A percentile compares a stretch with the other conserved stretches of the same genome.
These are phyloP conservation scores for Globisporangium nunn DNA, from an alignment of 352 stramenopile species.

Conservation along the genomic window DNA sequence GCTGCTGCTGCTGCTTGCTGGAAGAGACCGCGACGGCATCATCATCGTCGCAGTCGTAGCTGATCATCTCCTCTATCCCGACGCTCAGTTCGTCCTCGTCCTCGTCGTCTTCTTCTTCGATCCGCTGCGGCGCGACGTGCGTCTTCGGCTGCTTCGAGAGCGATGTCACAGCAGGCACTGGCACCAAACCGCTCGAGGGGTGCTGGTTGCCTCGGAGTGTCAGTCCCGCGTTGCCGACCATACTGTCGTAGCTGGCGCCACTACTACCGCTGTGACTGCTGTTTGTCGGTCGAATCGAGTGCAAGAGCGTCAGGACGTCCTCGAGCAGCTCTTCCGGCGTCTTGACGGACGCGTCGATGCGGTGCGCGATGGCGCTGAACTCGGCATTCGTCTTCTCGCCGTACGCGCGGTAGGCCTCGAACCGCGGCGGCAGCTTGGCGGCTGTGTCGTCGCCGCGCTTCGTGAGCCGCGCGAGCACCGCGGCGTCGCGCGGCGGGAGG, in stretches of 20 bases:
- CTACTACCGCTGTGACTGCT: conserved; percentile 7
- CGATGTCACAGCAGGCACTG: not conserved
- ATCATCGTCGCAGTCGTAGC: conserved; percentile 27
- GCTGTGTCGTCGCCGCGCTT: conserved; percentile 45
- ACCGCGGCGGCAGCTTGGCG: conserved; percentile 47
- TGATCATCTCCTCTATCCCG: conserved; percentile 20
- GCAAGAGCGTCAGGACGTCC: conserved; percentile 30
- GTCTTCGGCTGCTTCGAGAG: not conserved
- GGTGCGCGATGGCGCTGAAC: conserved; percentile 34
- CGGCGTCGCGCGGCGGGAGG: conserved; percentile 29
- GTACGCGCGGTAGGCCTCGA: conserved; percentile 60
- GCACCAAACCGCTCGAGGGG: too few species aligned
- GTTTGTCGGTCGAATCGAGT: conserved; percentile 15
- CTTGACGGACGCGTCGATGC: conserved; percentile 30
- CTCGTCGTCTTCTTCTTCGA: conserved; percentile 39
- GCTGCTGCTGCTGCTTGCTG: not conserved
- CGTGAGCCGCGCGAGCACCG: conserved; percentile 45
- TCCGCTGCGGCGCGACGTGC: conserved; percentile 28
- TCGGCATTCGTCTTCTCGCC: conserved; percentile 45
- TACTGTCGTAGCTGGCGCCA: not conserved
- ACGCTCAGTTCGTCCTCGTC: conserved; percentile 13
- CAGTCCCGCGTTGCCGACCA: not conserved
- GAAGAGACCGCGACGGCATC: not conserved
- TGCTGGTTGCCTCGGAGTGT: conserved; percentile 7
- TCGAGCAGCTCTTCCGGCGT: conserved; percentile 28